These are phyloP conservation scores for Pleurotus citrinopileatus DNA, from an alignment of 768 basidiomycete genomes.

Conservation along the genomic window DNA sequence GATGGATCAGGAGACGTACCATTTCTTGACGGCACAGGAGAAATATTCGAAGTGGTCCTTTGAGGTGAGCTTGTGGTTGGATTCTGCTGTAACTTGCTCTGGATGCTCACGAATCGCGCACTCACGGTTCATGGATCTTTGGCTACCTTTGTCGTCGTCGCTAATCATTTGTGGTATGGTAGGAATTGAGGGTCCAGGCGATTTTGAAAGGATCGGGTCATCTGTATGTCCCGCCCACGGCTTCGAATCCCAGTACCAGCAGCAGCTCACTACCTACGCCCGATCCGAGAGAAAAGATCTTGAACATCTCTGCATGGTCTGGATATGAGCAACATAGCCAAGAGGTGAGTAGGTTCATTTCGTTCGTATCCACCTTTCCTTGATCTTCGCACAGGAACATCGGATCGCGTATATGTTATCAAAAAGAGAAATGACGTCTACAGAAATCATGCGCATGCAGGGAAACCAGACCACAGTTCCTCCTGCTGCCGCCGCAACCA, in stretches of 20 bases:
- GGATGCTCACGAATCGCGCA: too few relatives aligned
- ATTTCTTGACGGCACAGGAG: not conserved
- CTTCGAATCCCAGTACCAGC: not conserved
- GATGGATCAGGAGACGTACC: not conserved
- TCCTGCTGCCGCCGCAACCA: not conserved
- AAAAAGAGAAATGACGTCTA: not conserved
- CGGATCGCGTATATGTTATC: not conserved
- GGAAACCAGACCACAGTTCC: not conserved
- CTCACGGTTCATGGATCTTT: too few relatives aligned
- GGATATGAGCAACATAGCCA: conserved; percentile 3
- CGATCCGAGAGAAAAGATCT: conserved; percentile 1
- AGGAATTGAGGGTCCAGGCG: conserved; percentile 5
- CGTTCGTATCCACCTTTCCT: not conserved
- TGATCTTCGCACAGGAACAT: not conserved
- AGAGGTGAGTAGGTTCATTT: not conserved
- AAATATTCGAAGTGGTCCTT: conserved; percentile 1
- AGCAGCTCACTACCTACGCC: not conserved
- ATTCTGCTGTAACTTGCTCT: not conserved
- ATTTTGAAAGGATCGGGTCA: not conserved
- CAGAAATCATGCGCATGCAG: conserved; percentile 9
- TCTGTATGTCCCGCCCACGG: conserved; percentile 1
- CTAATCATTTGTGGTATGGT: not conserved
- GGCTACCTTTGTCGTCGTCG: too few relatives aligned
- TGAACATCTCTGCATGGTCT: conserved; percentile 2
- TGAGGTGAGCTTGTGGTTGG: not conserved